A percentile compares a stretch with the other conserved stretches of the same genome.
These are phyloP conservation scores for Oidium heveae DNA, from an alignment of 2,329 filamentous ascomycete species.

Conservation along the genomic window DNA sequence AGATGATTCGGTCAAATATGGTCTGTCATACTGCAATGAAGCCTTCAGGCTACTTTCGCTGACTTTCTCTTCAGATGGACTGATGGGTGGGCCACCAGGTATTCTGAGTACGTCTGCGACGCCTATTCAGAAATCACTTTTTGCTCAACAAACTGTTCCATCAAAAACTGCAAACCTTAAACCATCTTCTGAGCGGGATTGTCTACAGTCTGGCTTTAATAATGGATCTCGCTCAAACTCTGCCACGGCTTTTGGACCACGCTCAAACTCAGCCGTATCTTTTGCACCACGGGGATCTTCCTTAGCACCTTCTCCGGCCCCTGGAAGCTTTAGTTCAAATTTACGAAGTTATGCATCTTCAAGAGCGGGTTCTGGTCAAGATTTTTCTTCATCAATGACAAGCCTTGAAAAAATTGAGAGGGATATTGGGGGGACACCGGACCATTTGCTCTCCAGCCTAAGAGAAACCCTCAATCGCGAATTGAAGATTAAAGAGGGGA, in stretches of 20 bases:
- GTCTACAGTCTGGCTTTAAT: constrained; percentile 22
- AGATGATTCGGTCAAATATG: too few species aligned
- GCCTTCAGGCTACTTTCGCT: constrained; percentile 6
- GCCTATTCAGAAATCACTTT: constrained; percentile 27
- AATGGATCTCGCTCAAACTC: constrained; percentile 23
- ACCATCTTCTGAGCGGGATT: constrained; percentile 31
- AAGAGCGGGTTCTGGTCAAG: constrained; percentile 33
- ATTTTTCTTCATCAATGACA: constrained; percentile 23
- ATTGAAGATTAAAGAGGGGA: constrained; percentile 92
- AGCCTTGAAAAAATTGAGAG: constrained; percentile 35
- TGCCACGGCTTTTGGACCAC: constrained; percentile 35
- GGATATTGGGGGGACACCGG: constrained; percentile 31
- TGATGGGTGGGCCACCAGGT: constrained; percentile 16
- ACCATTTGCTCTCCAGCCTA: constrained; percentile 50
- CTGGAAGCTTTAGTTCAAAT: constrained; percentile 77
- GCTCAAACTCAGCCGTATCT: constrained; percentile 29
- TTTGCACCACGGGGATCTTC: constrained; percentile 43
- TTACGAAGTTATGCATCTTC: constrained; percentile 43
- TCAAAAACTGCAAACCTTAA: constrained; percentile 17
- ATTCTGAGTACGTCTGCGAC: constrained; percentile 29
- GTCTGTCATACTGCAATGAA: too few species aligned
- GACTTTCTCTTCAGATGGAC: constrained; percentile 12
- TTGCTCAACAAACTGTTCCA: constrained; percentile 18
- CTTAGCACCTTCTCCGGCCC: constrained; percentile 42
- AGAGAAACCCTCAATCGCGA: constrained; percentile 80